Evolutionary conservation across 2,329 filamentous ascomycete species (phyloP).

Genomic region (Trichoderma sp.): DNA sequence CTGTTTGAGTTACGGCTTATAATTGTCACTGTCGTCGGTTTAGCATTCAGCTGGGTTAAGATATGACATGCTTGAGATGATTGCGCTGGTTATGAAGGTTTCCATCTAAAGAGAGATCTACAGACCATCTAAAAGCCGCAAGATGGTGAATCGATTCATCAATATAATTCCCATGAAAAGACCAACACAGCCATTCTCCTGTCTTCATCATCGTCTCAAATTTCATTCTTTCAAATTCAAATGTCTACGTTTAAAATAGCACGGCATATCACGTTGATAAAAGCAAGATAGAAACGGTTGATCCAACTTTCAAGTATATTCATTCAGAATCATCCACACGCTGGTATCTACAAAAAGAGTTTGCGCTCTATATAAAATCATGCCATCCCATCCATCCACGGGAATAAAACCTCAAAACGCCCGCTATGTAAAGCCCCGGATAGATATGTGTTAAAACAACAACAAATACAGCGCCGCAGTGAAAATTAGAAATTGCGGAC

Average conservation of each 20-base stretch:
- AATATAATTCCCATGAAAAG: background rate
- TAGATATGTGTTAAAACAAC: background rate
- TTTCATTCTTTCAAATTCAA: background rate
- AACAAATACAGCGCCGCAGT: conserved; percentile 7
- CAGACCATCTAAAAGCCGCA: background rate
- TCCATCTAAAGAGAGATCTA: background rate
- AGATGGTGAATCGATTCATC: background rate
- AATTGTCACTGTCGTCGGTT: background rate
- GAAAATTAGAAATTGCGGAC: background rate
- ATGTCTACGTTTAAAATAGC: background rate
- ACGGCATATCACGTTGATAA: background rate
- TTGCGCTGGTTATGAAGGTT: background rate
- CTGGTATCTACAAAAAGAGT: conserved; percentile 12
- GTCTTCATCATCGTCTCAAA: accelerated
- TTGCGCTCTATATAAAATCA: conserved; percentile 8
- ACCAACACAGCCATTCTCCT: accelerated
- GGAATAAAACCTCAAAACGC: conserved; percentile 20
- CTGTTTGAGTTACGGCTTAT: background rate
- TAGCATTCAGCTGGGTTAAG: background rate
- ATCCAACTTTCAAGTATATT: background rate
- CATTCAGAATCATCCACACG: background rate
- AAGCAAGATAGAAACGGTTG: background rate
- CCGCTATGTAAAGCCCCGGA: conserved; percentile 16
- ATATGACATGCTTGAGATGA: too few relatives aligned
- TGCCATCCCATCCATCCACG: background rate